Evolutionary conservation across 1,284 basidiomycete genomes (phyloP).

Genomic region (Cerioporus squamosus): DNA sequence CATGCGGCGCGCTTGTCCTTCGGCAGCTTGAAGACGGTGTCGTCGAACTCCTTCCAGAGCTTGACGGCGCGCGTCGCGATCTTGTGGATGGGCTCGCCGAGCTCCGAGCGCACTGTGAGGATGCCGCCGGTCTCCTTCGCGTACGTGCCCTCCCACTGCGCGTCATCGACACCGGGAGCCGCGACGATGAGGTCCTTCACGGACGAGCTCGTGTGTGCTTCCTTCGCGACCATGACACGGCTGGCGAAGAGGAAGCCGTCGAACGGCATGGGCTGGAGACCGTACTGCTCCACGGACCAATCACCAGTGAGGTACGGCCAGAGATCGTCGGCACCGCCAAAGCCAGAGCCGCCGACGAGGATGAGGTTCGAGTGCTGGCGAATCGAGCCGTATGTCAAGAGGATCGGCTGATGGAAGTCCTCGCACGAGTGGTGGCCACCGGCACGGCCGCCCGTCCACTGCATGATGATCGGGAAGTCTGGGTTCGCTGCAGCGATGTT

Average conservation of each 20-base stretch:
- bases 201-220: constrained; percentile 91
- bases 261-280: constrained; percentile 97
- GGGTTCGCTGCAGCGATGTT: constrained; percentile 95
- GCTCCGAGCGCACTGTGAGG: constrained; percentile 95
- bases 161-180: constrained; percentile 91
- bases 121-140: constrained; percentile 94
- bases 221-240: constrained; percentile 98
- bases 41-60: constrained; percentile 98
- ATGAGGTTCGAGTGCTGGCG: constrained; percentile 89
- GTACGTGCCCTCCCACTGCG: constrained; percentile 95
- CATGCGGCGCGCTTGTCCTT: constrained; percentile 94
- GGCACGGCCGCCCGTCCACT: constrained; percentile 99
- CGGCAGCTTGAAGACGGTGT: constrained; percentile 92
- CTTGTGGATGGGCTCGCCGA: constrained; percentile 99
- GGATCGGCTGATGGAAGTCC: constrained; percentile 97
- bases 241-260: constrained; percentile 97
- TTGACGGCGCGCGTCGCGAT: constrained; percentile 96
- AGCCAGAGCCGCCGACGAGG: constrained; percentile 96
- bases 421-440: constrained; percentile 98
- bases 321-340: constrained; percentile 93
- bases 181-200: constrained; percentile 98
- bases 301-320: constrained; percentile 98
- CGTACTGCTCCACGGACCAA: constrained; percentile 86
- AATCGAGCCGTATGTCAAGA: constrained; percentile 90
- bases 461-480: constrained; percentile 96